Percentiles rank a stretch among this genome's conserved stretches.
These are phyloP conservation scores for Aspergillus baeticus DNA, from an alignment of 495 filamentous ascomycete genomes.

Conservation along the genomic window DNA sequence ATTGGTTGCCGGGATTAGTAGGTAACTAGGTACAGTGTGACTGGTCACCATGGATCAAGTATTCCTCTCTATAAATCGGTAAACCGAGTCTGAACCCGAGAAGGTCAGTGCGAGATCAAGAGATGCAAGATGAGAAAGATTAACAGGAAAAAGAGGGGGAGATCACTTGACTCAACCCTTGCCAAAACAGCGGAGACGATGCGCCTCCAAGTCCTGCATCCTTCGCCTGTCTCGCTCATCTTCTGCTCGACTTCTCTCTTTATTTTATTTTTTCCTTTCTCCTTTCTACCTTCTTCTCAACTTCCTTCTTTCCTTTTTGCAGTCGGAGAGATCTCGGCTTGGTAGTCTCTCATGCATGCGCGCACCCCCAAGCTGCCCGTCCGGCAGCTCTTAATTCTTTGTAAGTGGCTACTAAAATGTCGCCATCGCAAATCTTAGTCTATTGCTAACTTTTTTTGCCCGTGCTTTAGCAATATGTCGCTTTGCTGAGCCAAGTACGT, in stretches of 20 bases:
- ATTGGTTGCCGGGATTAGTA: background rate
- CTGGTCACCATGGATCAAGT: background rate
- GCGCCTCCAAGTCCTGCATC: background rate
- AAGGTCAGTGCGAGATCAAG: background rate
- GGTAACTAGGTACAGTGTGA: no score
- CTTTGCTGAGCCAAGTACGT: conserved; percentile 74
- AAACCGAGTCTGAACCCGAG: background rate
- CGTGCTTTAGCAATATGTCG: conserved; percentile 56
- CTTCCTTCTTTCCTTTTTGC: background rate
- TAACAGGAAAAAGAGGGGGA: background rate
- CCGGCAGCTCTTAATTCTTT: conserved; percentile 59
- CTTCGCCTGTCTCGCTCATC: background rate
- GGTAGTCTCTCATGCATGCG: conserved; percentile 20
- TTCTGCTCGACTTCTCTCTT: background rate
- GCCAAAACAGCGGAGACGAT: background rate
- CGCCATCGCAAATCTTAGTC: background rate
- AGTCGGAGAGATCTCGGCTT: background rate
- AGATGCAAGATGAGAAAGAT: background rate
- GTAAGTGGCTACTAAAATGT: conserved; percentile 43
- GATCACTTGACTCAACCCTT: conserved; percentile 15
- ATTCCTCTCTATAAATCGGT: background rate
- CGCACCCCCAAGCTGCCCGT: conserved; percentile 44
- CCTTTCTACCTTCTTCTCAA: background rate
- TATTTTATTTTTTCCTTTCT: conserved; percentile 10
- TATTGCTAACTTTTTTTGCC: background rate